Base-by-base conservation (phyloP, 1,284 basidiomycete species). In the Heterobasidion irregulare region DNA sequence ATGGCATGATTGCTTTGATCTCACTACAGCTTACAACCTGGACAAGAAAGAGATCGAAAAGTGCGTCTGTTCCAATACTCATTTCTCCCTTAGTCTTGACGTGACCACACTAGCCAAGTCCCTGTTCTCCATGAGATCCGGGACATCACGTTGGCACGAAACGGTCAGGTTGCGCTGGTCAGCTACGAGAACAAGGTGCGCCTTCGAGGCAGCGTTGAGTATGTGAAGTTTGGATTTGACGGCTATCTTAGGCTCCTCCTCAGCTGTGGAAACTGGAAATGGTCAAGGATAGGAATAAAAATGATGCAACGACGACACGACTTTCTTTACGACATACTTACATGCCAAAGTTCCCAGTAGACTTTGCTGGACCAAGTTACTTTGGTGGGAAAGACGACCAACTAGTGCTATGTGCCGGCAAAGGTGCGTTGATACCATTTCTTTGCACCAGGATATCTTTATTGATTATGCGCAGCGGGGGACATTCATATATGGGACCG, bases 401-500 rank as follows among this genome's bases (percentile, higher is more conserved):
- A 61, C 73, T 90, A 52, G 81, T 91, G 12, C 70, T 91, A 10
- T 89, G 87, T 63, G 84, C 84, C 48, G 82, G 83, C 10, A 89
- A 91, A 79, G 75, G 89, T 83, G 7, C 15, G 32, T 34, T 38
- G 32, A 13, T 8, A 26, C 13, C 36, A 43, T 19, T 38, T 51
- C n/a, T 34, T 19, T 13, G 10, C 8, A 33, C 16, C 8, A 38
- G 43, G 34, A 49, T n/a, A 50, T 50, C 15, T 49, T 15, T 43
- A 59, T 15, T 57, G 10, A 41, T 26, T 5, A 6, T 6, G 6
- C 6, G 6, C 19, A 89, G 88, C 77, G 58, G 88, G 89, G 1
- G 86, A 89, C 62, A 82, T 91, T 34, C 84, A 89, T 62, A 86
- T 91, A n/a, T 91, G 89, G 89, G 88, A 91, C 63, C 78, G 82